Conservation (phyloP, 768 basidiomycete genomes). For the Dacryopinax spathularia region DNA sequence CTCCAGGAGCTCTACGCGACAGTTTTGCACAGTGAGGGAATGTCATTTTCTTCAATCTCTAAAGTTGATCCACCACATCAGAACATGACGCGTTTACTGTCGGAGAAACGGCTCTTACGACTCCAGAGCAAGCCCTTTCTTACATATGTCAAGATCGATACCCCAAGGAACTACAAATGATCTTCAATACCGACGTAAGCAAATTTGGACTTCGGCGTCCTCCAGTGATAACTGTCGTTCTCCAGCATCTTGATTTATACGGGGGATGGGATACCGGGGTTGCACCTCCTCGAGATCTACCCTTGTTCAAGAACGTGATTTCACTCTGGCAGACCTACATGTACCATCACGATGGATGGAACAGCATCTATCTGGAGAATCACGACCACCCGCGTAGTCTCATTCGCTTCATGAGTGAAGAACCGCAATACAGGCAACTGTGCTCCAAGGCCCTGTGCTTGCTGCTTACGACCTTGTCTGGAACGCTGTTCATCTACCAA, state of each 20-base stretch:
- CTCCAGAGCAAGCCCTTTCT: not conserved
- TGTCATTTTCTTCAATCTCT: not conserved
- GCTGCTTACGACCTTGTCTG: conserved; percentile 44
- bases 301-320: conserved; percentile 37
- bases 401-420: conserved; percentile 53
- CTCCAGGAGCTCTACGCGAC: conserved; percentile 49
- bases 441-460: conserved; percentile 56
- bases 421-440: conserved; percentile 36
- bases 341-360: conserved; percentile 51
- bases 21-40: conserved; percentile 41
- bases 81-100: conserved; percentile 47
- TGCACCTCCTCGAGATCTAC: conserved; percentile 33
- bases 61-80: too few species aligned
- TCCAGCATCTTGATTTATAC: not conserved
- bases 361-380: conserved; percentile 54
- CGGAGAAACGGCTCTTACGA: conserved; percentile 41
- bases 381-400: conserved; percentile 54
- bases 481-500: conserved; percentile 64
- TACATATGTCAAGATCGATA: not conserved
- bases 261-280: not conserved
- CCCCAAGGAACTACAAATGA: conserved; percentile 20
- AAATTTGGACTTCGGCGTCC: too few species aligned
- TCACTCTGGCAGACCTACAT: conserved; percentile 43
- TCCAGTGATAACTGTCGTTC: too few species aligned
- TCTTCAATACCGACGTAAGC: not conserved